Evolutionary conservation across 148 eudicot genomes (phyloP).

Genomic region (Vaccinium macrocarpon): DNA sequence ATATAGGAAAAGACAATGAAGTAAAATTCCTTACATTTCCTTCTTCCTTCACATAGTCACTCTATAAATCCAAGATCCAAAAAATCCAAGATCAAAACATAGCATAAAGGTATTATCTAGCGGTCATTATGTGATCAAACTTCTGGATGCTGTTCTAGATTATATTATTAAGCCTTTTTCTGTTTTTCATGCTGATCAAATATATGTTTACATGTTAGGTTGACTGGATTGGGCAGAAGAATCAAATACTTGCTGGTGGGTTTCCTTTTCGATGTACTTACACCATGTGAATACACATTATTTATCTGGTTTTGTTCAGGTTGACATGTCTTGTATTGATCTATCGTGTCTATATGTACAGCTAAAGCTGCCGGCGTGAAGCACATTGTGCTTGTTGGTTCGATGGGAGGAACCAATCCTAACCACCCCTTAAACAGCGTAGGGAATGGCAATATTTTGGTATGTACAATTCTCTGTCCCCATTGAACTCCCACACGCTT

Average conservation of each 20-base stretch:
- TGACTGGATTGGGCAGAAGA: slow-evolving; percentile 98
- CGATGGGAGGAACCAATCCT: slow-evolving; percentile 93
- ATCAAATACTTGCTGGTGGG: slow-evolving; percentile 95
- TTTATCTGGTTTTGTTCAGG: neutral
- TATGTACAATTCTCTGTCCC: slow-evolving; percentile 17
- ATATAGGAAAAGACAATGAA: neutral
- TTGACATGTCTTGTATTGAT: slow-evolving; percentile 13
- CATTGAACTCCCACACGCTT: neutral
- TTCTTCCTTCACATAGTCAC: neutral
- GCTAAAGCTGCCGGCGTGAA: slow-evolving; percentile 99
- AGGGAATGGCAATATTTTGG: slow-evolving; percentile 94
- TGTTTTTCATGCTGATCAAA: neutral
- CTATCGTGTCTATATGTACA: slow-evolving; percentile 27
- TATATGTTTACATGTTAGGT: slow-evolving; percentile 44
- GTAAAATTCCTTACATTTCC: neutral
- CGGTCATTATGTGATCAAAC: neutral
- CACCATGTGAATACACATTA: neutral
- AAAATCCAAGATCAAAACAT: neutral
- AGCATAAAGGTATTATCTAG: neutral
- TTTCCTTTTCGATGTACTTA: neutral
- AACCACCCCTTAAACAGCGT: slow-evolving; percentile 81
- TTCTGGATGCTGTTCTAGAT: neutral
- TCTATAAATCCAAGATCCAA: neutral
- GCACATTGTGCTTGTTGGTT: slow-evolving; percentile 94
- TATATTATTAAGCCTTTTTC: neutral